phyloP scores from a whole-genome alignment of 169 alveolate genomes.

The Plasmodium knowlesi region DNA sequence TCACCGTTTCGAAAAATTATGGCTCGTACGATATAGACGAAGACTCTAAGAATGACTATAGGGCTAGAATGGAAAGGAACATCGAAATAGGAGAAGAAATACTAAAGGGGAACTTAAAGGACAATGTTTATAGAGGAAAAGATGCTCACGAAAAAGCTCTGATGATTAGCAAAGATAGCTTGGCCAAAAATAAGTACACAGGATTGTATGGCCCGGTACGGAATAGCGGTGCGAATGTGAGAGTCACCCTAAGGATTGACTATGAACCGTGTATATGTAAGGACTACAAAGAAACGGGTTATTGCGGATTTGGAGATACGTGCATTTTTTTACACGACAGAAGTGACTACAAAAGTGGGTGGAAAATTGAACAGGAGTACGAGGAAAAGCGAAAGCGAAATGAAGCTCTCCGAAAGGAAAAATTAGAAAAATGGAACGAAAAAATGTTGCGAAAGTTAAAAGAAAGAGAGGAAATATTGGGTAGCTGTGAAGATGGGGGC shows the following conservation, averaged over 20 bases:
- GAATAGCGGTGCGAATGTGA: constrained; percentile 89
- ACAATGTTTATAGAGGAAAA: constrained; percentile 87
- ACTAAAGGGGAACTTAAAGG: constrained; percentile 86
- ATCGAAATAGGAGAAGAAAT: constrained; percentile 85
- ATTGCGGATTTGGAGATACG: constrained; percentile 98
- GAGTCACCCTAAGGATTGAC: constrained; percentile 94
- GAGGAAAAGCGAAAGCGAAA: constrained; percentile 88
- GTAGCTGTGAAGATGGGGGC: constrained; percentile 46
- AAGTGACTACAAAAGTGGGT: constrained; percentile 95
- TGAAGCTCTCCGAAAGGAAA: constrained; percentile 82
- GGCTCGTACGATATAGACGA: constrained; percentile 86
- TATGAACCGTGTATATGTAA: constrained; percentile 97
- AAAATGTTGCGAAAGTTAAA: constrained; percentile 76
- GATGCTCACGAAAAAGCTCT: constrained; percentile 88
- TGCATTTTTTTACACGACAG: constrained; percentile 98
- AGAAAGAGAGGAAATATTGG: constrained; percentile 77
- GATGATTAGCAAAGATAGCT: constrained; percentile 85
- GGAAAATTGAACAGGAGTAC: constrained; percentile 96
- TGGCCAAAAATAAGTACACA: constrained; percentile 87
- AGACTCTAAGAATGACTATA: constrained; percentile 81
- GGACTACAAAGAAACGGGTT: constrained; percentile 98
- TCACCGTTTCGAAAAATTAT: constrained; percentile 55
- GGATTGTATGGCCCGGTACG: constrained; percentile 93
- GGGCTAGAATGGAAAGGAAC: constrained; percentile 89
- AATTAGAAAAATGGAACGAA: constrained; percentile 81